These are phyloP conservation scores for Blastobotrys buckinghamii DNA, from an alignment of 1,139 yeast species.

Conservation along the genomic window DNA sequence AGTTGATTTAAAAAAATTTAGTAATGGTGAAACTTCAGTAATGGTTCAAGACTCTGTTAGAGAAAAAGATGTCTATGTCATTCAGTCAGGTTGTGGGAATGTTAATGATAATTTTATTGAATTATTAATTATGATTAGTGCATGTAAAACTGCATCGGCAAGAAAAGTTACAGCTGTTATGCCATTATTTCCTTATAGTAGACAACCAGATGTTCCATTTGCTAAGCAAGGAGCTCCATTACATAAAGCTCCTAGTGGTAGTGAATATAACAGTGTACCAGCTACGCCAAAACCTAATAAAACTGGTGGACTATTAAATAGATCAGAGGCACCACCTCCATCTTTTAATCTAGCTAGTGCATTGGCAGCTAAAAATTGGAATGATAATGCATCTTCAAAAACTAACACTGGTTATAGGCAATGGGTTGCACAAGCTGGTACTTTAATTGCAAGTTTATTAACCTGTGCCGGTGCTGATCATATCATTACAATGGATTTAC, in stretches of 20 bases:
- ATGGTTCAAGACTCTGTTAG: slow-evolving; percentile 79
- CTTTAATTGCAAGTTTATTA: slow-evolving; percentile 79
- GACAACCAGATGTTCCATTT: slow-evolving; percentile 96
- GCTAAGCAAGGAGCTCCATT: slow-evolving; percentile 59
- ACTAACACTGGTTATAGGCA: slow-evolving; percentile 66
- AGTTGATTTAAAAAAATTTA: slow-evolving; percentile 48
- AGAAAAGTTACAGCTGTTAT: slow-evolving; percentile 88
- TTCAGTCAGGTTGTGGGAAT: slow-evolving; percentile 78
- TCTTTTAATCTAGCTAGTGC: slow-evolving; percentile 12
- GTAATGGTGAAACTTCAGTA: slow-evolving; percentile 87
- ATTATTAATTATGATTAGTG: slow-evolving; percentile 79
- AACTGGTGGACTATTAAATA: background rate
- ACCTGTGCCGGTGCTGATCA: slow-evolving; percentile 96
- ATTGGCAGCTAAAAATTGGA: slow-evolving; percentile 8
- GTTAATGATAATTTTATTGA: slow-evolving; percentile 91
- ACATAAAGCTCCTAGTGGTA: slow-evolving; percentile 35
- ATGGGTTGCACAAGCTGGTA: slow-evolving; percentile 96
- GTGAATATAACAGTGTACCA: slow-evolving; percentile 53
- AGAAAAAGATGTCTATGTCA: slow-evolving; percentile 87
- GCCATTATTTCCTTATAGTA: slow-evolving; percentile 90
- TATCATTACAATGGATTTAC: slow-evolving; percentile 94
- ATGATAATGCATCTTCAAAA: slow-evolving; percentile 16
- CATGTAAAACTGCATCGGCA: slow-evolving; percentile 95
- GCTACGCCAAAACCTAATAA: slow-evolving; percentile 44
- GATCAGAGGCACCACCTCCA: slow-evolving; percentile 7